Evolutionary conservation across 2,329 filamentous ascomycete species (phyloP).

Genomic region (Cadophora gregata): DNA sequence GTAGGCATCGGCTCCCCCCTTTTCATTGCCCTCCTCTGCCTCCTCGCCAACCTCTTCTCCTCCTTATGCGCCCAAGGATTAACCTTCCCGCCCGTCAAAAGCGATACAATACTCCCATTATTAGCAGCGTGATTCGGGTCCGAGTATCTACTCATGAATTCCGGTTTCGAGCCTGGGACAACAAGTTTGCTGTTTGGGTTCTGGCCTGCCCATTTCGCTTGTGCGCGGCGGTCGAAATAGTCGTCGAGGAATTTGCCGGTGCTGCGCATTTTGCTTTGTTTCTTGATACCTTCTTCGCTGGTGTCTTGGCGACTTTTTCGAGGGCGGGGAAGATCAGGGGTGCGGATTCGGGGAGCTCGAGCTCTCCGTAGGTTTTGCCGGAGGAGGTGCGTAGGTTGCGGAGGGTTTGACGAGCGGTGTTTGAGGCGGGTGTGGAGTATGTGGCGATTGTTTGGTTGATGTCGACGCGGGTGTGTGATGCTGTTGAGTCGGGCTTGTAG

Average conservation of each 20-base stretch:
- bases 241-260: constrained; percentile 46
- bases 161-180: constrained; percentile 40
- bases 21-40: constrained; percentile 21
- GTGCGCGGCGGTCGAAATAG: constrained; percentile 37
- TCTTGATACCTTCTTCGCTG: constrained; percentile 37
- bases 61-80: constrained; percentile 31
- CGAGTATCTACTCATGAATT: constrained; percentile 54
- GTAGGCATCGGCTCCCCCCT: constrained; percentile 6
- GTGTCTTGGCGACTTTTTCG: constrained; percentile 41
- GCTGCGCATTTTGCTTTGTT: constrained; percentile 43
- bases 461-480: constrained; percentile 39
- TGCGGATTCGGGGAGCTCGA: constrained; percentile 48
- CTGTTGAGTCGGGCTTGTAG: constrained; percentile 51
- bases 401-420: constrained; percentile 39
- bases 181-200: constrained; percentile 51
- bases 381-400: constrained; percentile 45
- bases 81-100: constrained; percentile 54
- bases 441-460: constrained; percentile 47
- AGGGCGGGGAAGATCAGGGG: constrained; percentile 49
- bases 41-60: constrained; percentile 7
- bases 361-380: constrained; percentile 47
- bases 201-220: constrained; percentile 39
- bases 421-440: constrained; percentile 41
- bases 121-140: constrained; percentile 59
- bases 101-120: constrained; percentile 52